Base-by-base conservation (phyloP, 2,329 filamentous ascomycete genomes). In the Diaporthe citri region DNA sequence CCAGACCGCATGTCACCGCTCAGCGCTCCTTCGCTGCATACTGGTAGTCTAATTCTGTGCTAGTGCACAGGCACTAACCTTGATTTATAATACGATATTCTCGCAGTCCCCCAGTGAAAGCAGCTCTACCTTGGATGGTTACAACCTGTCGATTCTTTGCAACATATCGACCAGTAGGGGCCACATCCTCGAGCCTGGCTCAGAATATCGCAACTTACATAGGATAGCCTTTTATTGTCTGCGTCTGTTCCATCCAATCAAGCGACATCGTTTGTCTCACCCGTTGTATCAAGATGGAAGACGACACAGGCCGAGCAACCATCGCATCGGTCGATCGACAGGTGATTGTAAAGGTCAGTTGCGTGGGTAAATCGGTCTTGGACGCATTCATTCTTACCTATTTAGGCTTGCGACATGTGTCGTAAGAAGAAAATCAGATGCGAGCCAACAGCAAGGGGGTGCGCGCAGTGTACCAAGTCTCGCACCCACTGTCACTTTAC, bases 1-100 rank as follows among this genome's bases (percentile, higher is more conserved):
- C 17, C 41, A 43, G 41, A 15, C 41, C 17, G 15, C 15, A 43
- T 4, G 34, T 4, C 22, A 59, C 22, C 6, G 6, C 39, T n/a
- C 31, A 39, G 5, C 31, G n/a, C 3, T 41, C 22, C 15, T 12
- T 48, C 20, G 39, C 34, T n/a, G 34, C 34, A 60, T 3, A 17
- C 22, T n/a, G n/a, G n/a, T n/a, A n/a, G n/a, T n/a, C n/a, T n/a
- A n/a, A n/a, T n/a, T n/a, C n/a, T n/a, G 34, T 2, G 22, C 25
- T 60, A 60, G 56, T n/a, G 31, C 10, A 25, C 10, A 60, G 6
- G 4, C 34, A 34, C 34, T 20, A 60, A 12, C 25, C 25, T 28
- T 64, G 60, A 64, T 64, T 64, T 64, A 25, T 46, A 64, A 34
- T 64, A 43, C 59, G 17, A 31, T 20, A n/a, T 17, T 62, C 59